A percentile compares a stretch with the other conserved stretches of the same genome.
phyloP scores from a whole-genome alignment of 2,329 filamentous ascomycete species.

The Trichophyton equinum region DNA sequence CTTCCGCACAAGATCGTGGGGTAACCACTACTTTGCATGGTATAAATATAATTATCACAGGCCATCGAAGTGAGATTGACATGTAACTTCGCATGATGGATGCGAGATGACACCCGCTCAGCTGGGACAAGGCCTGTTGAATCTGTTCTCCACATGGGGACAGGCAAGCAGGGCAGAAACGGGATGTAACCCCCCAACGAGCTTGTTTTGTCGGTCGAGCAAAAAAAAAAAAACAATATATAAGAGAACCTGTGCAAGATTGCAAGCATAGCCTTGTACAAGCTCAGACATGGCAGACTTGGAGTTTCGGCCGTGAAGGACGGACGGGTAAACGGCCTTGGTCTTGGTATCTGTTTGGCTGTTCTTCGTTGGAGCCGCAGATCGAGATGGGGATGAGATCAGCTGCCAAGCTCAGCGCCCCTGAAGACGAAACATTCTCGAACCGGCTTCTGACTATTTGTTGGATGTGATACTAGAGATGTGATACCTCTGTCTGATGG shows the following conservation, averaged over 20 bases:
- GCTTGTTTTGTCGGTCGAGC: neutral
- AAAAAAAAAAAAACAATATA: too few species aligned
- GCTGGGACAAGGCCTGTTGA: neutral
- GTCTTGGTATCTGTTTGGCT: neutral
- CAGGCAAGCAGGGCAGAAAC: neutral
- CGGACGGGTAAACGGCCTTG: neutral
- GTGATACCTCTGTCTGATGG: neutral
- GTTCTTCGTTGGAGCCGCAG: neutral
- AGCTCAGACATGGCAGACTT: neutral
- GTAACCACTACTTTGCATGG: neutral
- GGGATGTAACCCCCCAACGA: neutral
- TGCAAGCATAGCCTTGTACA: neutral
- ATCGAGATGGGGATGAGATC: neutral
- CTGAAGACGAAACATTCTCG: neutral
- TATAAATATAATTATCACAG: neutral
- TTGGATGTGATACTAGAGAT: neutral
- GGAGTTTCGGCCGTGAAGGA: neutral
- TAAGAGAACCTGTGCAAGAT: neutral
- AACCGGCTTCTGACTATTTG: neutral
- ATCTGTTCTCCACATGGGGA: neutral
- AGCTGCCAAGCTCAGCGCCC: neutral
- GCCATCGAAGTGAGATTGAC: neutral
- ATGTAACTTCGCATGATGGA: neutral
- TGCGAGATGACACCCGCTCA: neutral
- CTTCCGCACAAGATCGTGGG: neutral